Base-by-base conservation (phyloP, 306 rosid genomes). In the Fragaria iinumae region DNA sequence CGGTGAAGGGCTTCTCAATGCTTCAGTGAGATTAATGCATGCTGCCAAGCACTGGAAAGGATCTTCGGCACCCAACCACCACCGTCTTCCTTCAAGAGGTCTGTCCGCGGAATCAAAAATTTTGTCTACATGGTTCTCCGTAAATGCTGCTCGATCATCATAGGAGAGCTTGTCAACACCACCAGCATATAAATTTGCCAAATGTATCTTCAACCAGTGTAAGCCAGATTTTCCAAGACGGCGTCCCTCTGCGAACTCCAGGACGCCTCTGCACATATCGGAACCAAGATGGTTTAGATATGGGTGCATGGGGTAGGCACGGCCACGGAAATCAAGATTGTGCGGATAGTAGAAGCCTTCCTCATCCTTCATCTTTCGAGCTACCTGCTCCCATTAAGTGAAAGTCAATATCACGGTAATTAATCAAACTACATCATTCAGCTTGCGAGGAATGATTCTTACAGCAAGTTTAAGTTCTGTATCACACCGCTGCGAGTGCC, bases 1-100 rank as follows among this genome's bases (percentile, higher is more conserved):
- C 0, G 97, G 97, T 74, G 86, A 84, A 76, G 93, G 83, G 87
- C 97, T 90, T 84, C 99, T 90, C 86, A 95, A 88, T 63, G 97
- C 93, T 81, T 89, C 96, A 44, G 92, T 76, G 64, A 95, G 96
- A 88, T 87, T 90, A 80, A 88, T 84, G 77, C 99, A 95, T 47
- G 93, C 87, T 72, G 97, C 92, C 84, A 95, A 83, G 86, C 96
- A 95, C 80, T 95, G 99, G 71, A 95, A 89, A 79, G 99, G 99
- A 84, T 95, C 99, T 88, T 95, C 97, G 17, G 99, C 99, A 80
- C 88, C 74, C 87, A 92, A 77, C 99, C 99, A 95, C 99, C 99
- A 95, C 27, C 88, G 86, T 53, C 74, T 87, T 75, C 99, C 99
- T 81, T 95, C 97, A 71, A 95, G 91, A 72, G 99, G 93, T 75